Conservation (phyloP, 116 monocot species). For the Posidonia oceanica region DNA sequence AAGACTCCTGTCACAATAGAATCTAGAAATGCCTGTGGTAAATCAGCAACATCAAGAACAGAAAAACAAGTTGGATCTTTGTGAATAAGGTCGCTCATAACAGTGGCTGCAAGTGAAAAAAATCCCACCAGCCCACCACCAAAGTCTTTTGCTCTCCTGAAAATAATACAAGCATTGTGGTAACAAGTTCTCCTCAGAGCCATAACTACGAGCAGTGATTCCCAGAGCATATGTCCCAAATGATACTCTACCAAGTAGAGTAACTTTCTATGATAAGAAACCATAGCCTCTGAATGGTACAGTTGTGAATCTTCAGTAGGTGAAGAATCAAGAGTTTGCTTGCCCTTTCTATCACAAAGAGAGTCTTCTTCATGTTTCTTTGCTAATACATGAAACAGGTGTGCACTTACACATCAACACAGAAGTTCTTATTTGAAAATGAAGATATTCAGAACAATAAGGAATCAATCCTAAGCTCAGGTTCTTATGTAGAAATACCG, state of each 20-base stretch:
- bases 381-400: neutral
- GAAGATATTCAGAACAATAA: too few species aligned
- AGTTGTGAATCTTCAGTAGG: conserved; percentile 19
- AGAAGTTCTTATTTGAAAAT: too few species aligned
- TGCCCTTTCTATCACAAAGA: conserved; percentile 28
- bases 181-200: conserved; percentile 50
- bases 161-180: conserved; percentile 51
- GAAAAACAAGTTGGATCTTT: conserved; percentile 84
- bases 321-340: conserved; percentile 23
- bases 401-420: too few species aligned
- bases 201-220: conserved; percentile 42
- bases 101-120: conserved; percentile 74
- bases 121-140: conserved; percentile 39
- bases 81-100: conserved; percentile 77
- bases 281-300: conserved; percentile 34
- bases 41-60: conserved; percentile 48
- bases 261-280: conserved; percentile 39
- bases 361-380: conserved; percentile 24
- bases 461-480: too few species aligned
- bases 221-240: conserved; percentile 71
- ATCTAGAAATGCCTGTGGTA: conserved; percentile 64
- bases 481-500: too few species aligned
- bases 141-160: conserved; percentile 62
- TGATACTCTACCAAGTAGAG: conserved; percentile 57
- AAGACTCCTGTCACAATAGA: conserved; percentile 46